Percentiles rank a stretch among this genome's conserved stretches.
Evolutionary conservation across 176 grass and related monocot genomes (phyloP).

Genomic region (Bolboschoenus planiculmis): DNA sequence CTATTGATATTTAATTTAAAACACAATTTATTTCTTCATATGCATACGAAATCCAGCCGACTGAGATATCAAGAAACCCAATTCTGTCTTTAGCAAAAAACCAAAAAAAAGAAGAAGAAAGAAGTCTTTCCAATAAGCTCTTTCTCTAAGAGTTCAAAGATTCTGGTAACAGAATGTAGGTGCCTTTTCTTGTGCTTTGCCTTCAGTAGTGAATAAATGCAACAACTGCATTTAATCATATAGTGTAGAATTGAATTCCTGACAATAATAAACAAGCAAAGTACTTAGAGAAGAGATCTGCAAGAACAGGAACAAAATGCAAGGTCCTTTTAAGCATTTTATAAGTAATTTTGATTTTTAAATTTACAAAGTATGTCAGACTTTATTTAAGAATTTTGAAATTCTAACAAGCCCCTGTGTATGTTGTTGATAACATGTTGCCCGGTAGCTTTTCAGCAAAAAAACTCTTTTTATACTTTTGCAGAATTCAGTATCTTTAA

Average conservation of each 20-base stretch:
- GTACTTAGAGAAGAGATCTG: not conserved
- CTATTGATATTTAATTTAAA: too few species aligned
- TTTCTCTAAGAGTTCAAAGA: conserved; percentile 16
- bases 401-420: not conserved
- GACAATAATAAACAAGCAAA: not conserved
- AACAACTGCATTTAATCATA: not conserved
- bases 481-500: not conserved
- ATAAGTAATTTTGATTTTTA: not conserved
- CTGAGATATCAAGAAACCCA: conserved; percentile 13
- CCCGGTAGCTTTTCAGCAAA: not conserved
- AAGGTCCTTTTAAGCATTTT: not conserved
- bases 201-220: conserved; percentile 10
- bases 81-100: conserved; percentile 28
- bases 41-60: not conserved
- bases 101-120: not conserved
- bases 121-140: conserved; percentile 24
- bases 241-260: not conserved
- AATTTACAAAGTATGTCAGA: not conserved
- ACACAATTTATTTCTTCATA: conserved; percentile 35
- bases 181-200: conserved; percentile 28
- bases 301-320: not conserved
- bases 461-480: not conserved
- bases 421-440: not conserved
- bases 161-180: conserved; percentile 1
- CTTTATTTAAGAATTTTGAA: not conserved